These are phyloP conservation scores for Globisporangium lucens DNA, from an alignment of 352 stramenopile species.

Conservation along the genomic window DNA sequence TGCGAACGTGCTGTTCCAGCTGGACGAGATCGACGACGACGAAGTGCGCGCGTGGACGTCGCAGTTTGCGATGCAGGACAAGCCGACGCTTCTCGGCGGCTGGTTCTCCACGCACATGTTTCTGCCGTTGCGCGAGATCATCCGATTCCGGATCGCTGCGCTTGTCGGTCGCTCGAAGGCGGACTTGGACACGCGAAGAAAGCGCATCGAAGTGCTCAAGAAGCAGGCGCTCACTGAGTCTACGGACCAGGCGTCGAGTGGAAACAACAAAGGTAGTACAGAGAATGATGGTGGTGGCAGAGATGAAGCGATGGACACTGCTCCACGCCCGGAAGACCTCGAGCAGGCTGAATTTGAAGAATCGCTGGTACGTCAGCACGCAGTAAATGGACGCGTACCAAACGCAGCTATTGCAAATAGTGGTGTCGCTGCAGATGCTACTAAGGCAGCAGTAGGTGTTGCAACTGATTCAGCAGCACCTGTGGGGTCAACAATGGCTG, in stretches of 20 bases:
- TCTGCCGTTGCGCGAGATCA: slow-evolving; percentile 68
- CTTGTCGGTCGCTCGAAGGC: slow-evolving; percentile 67
- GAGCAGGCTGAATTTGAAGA: slow-evolving; percentile 39
- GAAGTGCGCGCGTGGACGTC: slow-evolving; percentile 54
- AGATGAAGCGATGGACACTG: slow-evolving; percentile 1
- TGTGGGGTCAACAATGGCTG: background rate
- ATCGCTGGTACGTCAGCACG: slow-evolving; percentile 27
- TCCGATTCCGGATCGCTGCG: slow-evolving; percentile 66
- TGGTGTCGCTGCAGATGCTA: background rate
- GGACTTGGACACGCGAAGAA: slow-evolving; percentile 59
- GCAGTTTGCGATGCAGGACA: slow-evolving; percentile 40
- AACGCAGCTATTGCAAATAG: background rate
- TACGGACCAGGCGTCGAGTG: slow-evolving; percentile 36
- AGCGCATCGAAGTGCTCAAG: slow-evolving; percentile 70
- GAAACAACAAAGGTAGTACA: slow-evolving; percentile 22
- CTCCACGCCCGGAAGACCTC: slow-evolving; percentile 23
- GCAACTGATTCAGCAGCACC: slow-evolving; percentile 13
- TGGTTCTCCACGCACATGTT: slow-evolving; percentile 86
- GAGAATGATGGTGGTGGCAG: slow-evolving; percentile 14
- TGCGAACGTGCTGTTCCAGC: slow-evolving; percentile 70
- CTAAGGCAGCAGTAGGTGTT: background rate
- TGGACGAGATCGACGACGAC: slow-evolving; percentile 69
- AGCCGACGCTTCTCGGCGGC: slow-evolving; percentile 57
- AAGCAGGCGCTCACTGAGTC: slow-evolving; percentile 67
- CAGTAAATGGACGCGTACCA: background rate